Conservation (phyloP, 2,329 filamentous ascomycete genomes). For the Neofusicoccum cordaticola region DNA sequence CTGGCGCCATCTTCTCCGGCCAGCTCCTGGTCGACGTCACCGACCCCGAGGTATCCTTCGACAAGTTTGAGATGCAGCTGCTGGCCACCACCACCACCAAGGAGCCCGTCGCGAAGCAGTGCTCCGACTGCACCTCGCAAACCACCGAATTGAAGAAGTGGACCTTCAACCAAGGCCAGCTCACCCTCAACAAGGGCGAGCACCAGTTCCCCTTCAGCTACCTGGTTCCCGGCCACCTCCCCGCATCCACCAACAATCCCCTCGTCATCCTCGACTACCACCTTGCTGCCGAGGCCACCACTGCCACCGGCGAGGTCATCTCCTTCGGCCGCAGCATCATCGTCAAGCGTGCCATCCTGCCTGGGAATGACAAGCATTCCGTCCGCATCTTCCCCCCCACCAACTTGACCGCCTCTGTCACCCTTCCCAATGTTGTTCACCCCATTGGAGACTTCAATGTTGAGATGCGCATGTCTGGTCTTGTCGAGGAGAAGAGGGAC, state of each 20-base stretch:
- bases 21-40: constrained; percentile 72
- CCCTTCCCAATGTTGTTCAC: constrained; percentile 79
- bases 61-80: constrained; percentile 70
- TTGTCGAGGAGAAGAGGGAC: constrained; percentile 66
- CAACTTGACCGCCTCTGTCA: constrained; percentile 82
- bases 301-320: constrained; percentile 60
- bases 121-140: constrained; percentile 70
- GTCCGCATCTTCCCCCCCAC: constrained; percentile 95
- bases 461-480: constrained; percentile 78
- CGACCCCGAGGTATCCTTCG: constrained; percentile 63
- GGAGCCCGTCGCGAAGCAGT: constrained; percentile 77
- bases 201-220: constrained; percentile 89
- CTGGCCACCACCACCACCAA: constrained; percentile 71
- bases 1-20: constrained; percentile 81
- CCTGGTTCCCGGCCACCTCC: constrained; percentile 80
- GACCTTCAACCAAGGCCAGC: constrained; percentile 63
- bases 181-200: constrained; percentile 51
- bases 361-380: constrained; percentile 79
- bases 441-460: constrained; percentile 80
- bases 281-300: constrained; percentile 54
- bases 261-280: constrained; percentile 75
- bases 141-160: constrained; percentile 74
- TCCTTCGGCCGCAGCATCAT: constrained; percentile 66
- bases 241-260: constrained; percentile 73
- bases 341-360: constrained; percentile 75